Evolutionary conservation across 331 rosid species (phyloP).

Genomic region (Rhamnella rubrinervis): DNA sequence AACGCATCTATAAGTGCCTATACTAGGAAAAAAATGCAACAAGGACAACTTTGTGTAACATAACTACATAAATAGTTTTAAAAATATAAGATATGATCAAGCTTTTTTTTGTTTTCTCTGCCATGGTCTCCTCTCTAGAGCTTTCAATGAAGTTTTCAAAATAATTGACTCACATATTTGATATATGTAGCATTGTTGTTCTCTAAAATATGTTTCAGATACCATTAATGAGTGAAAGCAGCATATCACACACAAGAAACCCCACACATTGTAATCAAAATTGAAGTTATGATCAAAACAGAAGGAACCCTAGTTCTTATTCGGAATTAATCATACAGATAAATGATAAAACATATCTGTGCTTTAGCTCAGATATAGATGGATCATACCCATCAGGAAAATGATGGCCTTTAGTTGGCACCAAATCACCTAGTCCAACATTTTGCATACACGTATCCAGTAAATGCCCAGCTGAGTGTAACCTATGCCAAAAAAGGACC

Average conservation of each 20-base stretch:
- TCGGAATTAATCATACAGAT: neutral
- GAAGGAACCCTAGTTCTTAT: neutral
- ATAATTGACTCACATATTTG: no score
- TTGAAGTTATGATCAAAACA: no score
- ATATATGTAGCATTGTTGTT: no score
- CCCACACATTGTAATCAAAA: neutral
- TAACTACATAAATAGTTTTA: neutral
- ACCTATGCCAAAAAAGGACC: conserved; percentile 34
- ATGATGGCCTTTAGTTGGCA: conserved; percentile 75
- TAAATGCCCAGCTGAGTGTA: conserved; percentile 83
- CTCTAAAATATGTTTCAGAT: no score
- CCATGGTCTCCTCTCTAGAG: no score
- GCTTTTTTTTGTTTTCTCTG: no score
- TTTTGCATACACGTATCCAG: conserved; percentile 56
- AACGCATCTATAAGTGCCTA: conserved; percentile 15
- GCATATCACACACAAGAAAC: neutral
- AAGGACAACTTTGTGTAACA: neutral
- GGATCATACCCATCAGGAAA: conserved; percentile 67
- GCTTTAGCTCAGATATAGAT: neutral
- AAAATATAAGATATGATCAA: no score
- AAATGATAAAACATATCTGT: no score
- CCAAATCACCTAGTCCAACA: conserved; percentile 58
- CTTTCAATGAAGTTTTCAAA: no score
- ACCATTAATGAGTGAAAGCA: conserved; percentile 1
- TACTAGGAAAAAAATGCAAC: neutral